Conservation (phyloP, 2,329 filamentous ascomycete species). For the Pseudocercospora macadamiae region DNA sequence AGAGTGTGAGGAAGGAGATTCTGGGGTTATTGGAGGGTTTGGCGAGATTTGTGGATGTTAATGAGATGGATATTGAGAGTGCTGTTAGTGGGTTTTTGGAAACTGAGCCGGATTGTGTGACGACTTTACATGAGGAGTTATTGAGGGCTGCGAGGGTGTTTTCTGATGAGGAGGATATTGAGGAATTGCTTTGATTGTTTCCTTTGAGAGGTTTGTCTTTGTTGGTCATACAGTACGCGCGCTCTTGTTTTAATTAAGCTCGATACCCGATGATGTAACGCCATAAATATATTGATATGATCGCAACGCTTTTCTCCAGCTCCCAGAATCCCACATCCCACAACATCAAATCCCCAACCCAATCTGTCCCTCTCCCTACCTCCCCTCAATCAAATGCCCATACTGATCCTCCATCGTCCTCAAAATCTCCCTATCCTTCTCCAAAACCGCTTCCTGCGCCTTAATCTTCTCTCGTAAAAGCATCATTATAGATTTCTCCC, state of each 20-base stretch:
- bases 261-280: too few species aligned
- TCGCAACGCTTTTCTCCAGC: too few species aligned
- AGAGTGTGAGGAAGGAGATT: slow-evolving; percentile 1
- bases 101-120: slow-evolving; percentile 17
- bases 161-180: background rate
- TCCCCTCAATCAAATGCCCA: background rate
- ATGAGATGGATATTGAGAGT: slow-evolving; percentile 11
- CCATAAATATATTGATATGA: too few species aligned
- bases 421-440: slow-evolving; percentile 20
- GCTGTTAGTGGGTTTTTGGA: slow-evolving; percentile 8
- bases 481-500: slow-evolving; percentile 78
- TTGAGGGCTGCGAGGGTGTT: slow-evolving; percentile 15
- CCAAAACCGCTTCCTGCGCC: slow-evolving; percentile 63
- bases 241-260: too few species aligned
- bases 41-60: slow-evolving; percentile 10
- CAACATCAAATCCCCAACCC: too few species aligned
- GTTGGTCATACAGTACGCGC: too few species aligned
- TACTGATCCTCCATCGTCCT: slow-evolving; percentile 17
- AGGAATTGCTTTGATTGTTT: background rate
- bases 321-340: too few species aligned
- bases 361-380: too few species aligned
- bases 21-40: slow-evolving; percentile 12
- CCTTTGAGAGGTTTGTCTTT: too few species aligned
- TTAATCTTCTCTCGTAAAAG: slow-evolving; percentile 67
- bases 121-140: slow-evolving; percentile 16